Base-by-base conservation (phyloP, 2,329 filamentous ascomycete species). In the Ophiosphaerella narmari region DNA sequence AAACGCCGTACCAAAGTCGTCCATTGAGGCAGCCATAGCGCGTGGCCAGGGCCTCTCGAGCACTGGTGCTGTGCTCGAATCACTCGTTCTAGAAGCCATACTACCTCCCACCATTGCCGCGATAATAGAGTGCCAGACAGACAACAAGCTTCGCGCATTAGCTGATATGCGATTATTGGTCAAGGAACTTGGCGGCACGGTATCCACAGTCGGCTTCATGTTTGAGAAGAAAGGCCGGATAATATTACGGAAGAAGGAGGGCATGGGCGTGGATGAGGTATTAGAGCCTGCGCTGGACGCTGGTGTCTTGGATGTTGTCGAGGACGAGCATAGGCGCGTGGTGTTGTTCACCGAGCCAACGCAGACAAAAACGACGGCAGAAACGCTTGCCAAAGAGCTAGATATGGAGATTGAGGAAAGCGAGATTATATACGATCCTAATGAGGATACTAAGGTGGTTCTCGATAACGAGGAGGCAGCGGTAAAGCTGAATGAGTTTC, bases 351-450 rank as follows among this genome's bases (percentile, higher is more conserved):
- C 88, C 0, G 83, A 87, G 59, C 85, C 88, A 0, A 81, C 78
- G 8, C 79, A 83, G 53, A 88, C 86, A 0, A 86, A 82, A 48
- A 77, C 82, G 14, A 84, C 87, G 1, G 85, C 85, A 2, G 80
- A 88, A 53, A 77, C 79, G 11, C 68, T 96, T n/a, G 79, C 83
- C 4, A 79, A 82, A 57, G 78, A 81, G 33, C 80, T 89, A 16
- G 82, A 80, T 1, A 74, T 95, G 53, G 82, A 87, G 50, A 82
- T 95, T 39, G 77, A 88, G 47, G 87, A 85, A 59, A 85, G 86
- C 14, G 90, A 95, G 48, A 93, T 97, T 44, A 81, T 96, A 37
- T 97, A 90, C 87, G 84, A 87, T 51, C 83, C 91, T 0, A 94
- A 93, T 52, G 84, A 87, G 63, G 91, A 96, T 54, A 92, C 89